A percentile compares a stretch with the other conserved stretches of the same genome.
phyloP scores from a whole-genome alignment of 176 grass and related monocot species.

The Stipa capillata region DNA sequence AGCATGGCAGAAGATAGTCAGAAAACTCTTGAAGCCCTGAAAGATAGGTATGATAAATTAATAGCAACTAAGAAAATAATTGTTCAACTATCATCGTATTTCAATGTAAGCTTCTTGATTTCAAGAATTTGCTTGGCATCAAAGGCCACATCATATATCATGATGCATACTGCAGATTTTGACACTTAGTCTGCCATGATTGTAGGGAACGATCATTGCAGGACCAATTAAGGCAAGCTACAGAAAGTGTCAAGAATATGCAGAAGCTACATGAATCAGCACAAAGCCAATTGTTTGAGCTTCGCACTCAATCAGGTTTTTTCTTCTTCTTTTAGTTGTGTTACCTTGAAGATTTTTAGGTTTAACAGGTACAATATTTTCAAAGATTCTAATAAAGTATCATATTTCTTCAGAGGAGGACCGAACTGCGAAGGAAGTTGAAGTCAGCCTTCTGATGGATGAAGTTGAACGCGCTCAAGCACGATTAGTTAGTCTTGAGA shows the following conservation, averaged over 20 bases:
- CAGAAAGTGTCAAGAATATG: constrained; percentile 98
- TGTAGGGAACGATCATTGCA: constrained; percentile 80
- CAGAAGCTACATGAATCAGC: constrained; percentile 95
- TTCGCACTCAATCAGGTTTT: constrained; percentile 96
- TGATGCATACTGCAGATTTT: constrained; percentile 3
- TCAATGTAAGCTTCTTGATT: background rate
- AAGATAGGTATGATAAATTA: constrained; percentile 80
- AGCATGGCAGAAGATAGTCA: constrained; percentile 98
- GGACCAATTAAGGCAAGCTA: constrained; percentile 93
- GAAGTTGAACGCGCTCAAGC: constrained; percentile 95
- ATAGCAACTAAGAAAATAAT: background rate
- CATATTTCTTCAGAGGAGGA: constrained; percentile 71
- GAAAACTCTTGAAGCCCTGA: constrained; percentile 95
- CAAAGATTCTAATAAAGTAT: constrained; percentile 13
- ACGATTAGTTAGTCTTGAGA: constrained; percentile 92
- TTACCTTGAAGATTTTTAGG: background rate
- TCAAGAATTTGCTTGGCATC: background rate
- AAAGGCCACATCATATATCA: background rate
- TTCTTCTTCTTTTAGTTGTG: background rate
- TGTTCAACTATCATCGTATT: background rate
- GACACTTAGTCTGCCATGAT: constrained; percentile 18
- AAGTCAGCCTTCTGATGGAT: constrained; percentile 90
- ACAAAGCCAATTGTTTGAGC: constrained; percentile 95
- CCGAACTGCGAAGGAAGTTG: constrained; percentile 78
- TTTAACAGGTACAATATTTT: background rate